A percentile compares a stretch with the other conserved stretches of the same genome.
phyloP scores from a whole-genome alignment of 768 basidiomycete genomes.

The Asterophora lycoperdoides region DNA sequence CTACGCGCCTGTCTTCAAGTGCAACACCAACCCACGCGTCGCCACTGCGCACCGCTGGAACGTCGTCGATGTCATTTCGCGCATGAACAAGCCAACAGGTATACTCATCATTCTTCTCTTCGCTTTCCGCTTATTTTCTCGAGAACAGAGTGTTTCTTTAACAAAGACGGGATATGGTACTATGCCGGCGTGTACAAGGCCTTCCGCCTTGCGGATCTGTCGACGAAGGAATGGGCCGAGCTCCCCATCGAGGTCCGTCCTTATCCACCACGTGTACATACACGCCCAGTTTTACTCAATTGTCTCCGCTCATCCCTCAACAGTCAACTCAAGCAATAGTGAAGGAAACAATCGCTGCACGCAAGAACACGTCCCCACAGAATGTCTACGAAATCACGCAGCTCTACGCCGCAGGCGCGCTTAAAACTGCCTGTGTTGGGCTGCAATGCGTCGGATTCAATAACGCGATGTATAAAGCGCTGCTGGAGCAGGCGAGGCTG shows the following conservation, averaged over 20 bases:
- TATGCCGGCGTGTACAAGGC: constrained; percentile 77
- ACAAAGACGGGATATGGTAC: constrained; percentile 78
- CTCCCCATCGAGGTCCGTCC: constrained; percentile 58
- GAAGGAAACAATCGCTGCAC: constrained; percentile 64
- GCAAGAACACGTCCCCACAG: constrained; percentile 76
- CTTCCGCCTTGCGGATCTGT: constrained; percentile 61
- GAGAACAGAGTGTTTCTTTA: constrained; percentile 69
- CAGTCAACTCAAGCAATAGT: constrained; percentile 65
- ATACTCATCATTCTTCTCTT: constrained; percentile 5
- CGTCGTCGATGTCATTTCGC: constrained; percentile 54
- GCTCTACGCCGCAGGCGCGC: constrained; percentile 67
- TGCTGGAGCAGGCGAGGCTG: constrained; percentile 60
- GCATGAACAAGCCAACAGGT: constrained; percentile 64
- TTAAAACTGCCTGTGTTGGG: constrained; percentile 69
- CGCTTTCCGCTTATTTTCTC: too few relatives aligned
- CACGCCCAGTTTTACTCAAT: too few relatives aligned
- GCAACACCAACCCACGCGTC: constrained; percentile 74
- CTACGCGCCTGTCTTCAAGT: constrained; percentile 70
- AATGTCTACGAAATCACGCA: constrained; percentile 72
- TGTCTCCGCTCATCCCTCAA: background rate
- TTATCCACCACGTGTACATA: too few relatives aligned
- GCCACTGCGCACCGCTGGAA: constrained; percentile 74
- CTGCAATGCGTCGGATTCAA: constrained; percentile 78
- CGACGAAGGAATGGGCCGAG: constrained; percentile 63
- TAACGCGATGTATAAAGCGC: constrained; percentile 54